These are phyloP conservation scores for Trichoderma arundinaceum DNA, from an alignment of 2,329 filamentous ascomycete genomes.

Conservation along the genomic window DNA sequence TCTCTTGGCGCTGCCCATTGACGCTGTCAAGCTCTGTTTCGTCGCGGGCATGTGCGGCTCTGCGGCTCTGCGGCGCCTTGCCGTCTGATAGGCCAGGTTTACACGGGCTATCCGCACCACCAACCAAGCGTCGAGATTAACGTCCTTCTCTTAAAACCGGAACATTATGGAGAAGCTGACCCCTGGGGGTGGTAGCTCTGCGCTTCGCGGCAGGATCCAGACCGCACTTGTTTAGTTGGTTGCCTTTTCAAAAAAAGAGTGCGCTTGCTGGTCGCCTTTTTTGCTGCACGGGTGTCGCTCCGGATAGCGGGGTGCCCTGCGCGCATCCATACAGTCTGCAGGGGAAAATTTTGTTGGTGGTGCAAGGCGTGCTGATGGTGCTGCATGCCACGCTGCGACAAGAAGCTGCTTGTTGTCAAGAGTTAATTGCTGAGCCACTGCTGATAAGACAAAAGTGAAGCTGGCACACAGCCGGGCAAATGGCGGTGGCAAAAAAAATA, in stretches of 20 bases:
- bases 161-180: not conserved
- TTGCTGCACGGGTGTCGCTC: not conserved
- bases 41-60: not conserved
- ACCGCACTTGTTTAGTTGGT: not conserved
- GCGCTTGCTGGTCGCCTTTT: constrained; percentile 4
- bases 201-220: not conserved
- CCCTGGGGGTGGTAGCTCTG: not conserved
- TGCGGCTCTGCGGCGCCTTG: constrained; percentile 19
- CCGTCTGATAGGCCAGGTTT: not conserved
- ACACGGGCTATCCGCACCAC: not conserved
- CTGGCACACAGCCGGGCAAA: not conserved
- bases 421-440: constrained; percentile 13
- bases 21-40: not conserved
- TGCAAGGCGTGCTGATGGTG: not conserved
- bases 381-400: not conserved
- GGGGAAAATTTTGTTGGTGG: not conserved
- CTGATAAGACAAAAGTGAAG: not conserved
- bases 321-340: constrained; percentile 4
- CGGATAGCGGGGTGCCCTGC: not conserved
- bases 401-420: not conserved
- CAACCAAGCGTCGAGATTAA: not conserved
- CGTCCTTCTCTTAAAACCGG: not conserved
- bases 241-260: constrained; percentile 20
- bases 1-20: not conserved
- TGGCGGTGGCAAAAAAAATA: constrained; percentile 3